Evolutionary conservation across 2,329 filamentous ascomycete genomes (phyloP).

Genomic region (Aspergillus hiratsukae): DNA sequence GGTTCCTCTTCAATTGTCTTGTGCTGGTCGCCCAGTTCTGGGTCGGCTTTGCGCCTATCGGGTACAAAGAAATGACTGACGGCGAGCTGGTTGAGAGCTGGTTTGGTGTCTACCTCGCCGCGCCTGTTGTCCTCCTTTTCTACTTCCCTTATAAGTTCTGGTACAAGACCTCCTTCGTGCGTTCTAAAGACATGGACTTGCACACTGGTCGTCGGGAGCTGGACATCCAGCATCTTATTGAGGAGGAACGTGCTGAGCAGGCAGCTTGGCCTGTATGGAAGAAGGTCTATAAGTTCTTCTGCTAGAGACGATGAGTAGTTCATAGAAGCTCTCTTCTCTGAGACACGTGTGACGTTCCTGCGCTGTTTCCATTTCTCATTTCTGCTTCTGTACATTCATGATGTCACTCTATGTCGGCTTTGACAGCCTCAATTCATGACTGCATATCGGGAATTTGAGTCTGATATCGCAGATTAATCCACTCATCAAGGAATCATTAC

Average conservation of each 20-base stretch:
- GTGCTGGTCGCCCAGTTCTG: constrained; percentile 84
- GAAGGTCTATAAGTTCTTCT: constrained; percentile 67
- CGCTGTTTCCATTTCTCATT: constrained; percentile 2
- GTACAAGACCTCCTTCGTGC: constrained; percentile 64
- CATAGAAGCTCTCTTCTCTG: neutral
- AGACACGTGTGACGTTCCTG: constrained; percentile 3
- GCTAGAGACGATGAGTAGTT: constrained; percentile 41
- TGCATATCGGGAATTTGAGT: neutral
- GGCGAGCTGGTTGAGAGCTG: constrained; percentile 57
- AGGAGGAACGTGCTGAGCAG: constrained; percentile 73
- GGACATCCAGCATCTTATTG: constrained; percentile 71
- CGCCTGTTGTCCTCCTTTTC: constrained; percentile 53
- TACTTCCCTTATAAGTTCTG: constrained; percentile 73
- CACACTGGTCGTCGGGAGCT: constrained; percentile 80
- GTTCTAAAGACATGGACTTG: constrained; percentile 73
- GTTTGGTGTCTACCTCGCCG: constrained; percentile 60
- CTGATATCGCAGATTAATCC: neutral
- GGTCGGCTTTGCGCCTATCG: constrained; percentile 74
- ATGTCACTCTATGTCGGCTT: neutral
- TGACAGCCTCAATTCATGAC: neutral
- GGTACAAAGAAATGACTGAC: constrained; percentile 45
- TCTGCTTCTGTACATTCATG: neutral
- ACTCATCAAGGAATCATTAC: neutral
- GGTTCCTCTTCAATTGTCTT: constrained; percentile 68
- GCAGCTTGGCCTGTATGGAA: constrained; percentile 73